phyloP scores from a whole-genome alignment of 176 grass and related monocot species.

The Oryza australiensis region DNA sequence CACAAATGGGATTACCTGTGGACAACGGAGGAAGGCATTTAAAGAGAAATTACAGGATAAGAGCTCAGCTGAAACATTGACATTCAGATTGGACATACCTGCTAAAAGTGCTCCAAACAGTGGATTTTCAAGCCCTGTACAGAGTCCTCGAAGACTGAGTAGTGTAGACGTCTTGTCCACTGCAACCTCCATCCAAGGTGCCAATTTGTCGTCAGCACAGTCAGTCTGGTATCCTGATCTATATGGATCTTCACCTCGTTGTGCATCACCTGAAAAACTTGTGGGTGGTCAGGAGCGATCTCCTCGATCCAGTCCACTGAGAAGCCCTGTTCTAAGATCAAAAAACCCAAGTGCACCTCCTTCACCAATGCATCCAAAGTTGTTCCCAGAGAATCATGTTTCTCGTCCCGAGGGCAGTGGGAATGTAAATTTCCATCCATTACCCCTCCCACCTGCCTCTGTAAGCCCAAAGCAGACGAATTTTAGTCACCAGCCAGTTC shows the following conservation, averaged over 20 bases:
- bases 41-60: conserved; percentile 52
- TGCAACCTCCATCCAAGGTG: conserved; percentile 35
- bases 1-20: conserved; percentile 41
- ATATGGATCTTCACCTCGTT: conserved; percentile 43
- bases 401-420: conserved; percentile 37
- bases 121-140: conserved; percentile 72
- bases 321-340: conserved; percentile 49
- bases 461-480: conserved; percentile 50
- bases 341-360: conserved; percentile 65
- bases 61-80: conserved; percentile 45
- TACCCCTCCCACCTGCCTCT: conserved; percentile 75
- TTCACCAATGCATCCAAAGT: conserved; percentile 64
- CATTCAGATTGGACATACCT: conserved; percentile 66
- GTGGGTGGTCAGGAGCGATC: conserved; percentile 48
- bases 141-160: conserved; percentile 57
- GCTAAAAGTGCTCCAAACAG: conserved; percentile 80
- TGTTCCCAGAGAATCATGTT: conserved; percentile 50
- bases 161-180: conserved; percentile 54
- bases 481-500: conserved; percentile 38
- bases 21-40: conserved; percentile 49
- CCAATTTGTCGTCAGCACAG: conserved; percentile 50
- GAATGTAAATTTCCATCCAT: conserved; percentile 58
- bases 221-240: conserved; percentile 53
- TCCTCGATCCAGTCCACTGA: conserved; percentile 55
- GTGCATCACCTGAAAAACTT: conserved; percentile 58